Evolutionary conservation across 2,329 filamentous ascomycete species (phyloP), one percentile per base, ranked within the genome.

Genomic region (Ceratocystis variospora): DNA sequence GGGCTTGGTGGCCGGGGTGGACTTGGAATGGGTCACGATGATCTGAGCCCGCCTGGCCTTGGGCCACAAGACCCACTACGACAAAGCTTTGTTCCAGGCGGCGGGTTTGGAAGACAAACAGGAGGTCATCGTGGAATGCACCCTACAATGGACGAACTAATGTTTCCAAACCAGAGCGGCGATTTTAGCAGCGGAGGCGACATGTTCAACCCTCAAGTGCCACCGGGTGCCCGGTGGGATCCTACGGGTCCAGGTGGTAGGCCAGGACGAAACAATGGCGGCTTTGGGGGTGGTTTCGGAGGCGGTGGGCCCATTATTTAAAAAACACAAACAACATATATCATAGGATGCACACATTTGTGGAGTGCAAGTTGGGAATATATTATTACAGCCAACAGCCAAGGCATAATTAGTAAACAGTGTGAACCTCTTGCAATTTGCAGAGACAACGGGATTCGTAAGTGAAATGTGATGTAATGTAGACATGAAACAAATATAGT

Each of bases 91-190:
- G 83, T 85, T 5, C 81, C 82, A 57, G 83, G 83, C 37, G 80
- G 83, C n/a, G 81, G 83, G 0, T 75, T 85, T 53, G 61, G 45
- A 46, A 33, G 31, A 15, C 44, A 61, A 4, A 79, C 80, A 25
- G 77, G 80, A 19, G 79, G 80, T 0, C 66, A 61, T 12, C 64
- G 63, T 15, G 94, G 94, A 0, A 99, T 99, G 94, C 89, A 96
- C 75, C 94, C 94, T 0, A 96, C 92, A 0, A 94, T 96, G 73
- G 90, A 96, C 71, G 92, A 97, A 73, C 90, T 67, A 0, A 97
- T 97, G 94, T 89, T 96, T 75, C 94, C 94, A 0, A 96, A 91
- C 0, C 95, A 96, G 73, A 90, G 96, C 73, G 90, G 62, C 2
- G 57, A 68, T 17, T 69, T 68, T 2, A 75, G 76, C 45, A 78